Evolutionary conservation across 495 filamentous ascomycete species (phyloP), one percentile per base, ranked within the genome.

Genomic region (Penicillium subrubescens): DNA sequence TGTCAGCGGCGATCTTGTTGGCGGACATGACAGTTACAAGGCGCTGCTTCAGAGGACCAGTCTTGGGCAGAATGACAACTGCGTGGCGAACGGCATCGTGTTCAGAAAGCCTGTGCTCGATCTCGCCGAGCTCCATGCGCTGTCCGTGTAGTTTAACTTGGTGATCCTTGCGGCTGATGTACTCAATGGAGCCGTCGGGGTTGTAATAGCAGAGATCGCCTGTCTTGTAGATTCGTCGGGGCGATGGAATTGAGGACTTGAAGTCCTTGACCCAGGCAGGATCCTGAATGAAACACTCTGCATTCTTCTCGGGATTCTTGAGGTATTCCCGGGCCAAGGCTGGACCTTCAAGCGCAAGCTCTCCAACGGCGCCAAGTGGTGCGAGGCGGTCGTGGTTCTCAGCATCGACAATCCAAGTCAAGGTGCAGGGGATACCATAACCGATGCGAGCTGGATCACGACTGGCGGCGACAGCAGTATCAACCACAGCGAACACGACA

Each of bases 81-180:
- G 76, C 80, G 62, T 83, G 82, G n/a, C 79, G 75, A 19, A 82
- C 64, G 8, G 57, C 71, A 10, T 62, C 11, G 57, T 77, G 68
- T 21, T 73, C 72, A 44, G 71, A 65, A 5, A 83, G 67, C 33
- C 79, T 74, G 71, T 77, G 73, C 33, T 82, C 80, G 25, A 81
- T 81, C 51, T 82, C 80, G 19, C 82, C 84, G 8, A 90, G 75
- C 66, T 91, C 89, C 70, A 91, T 86, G 15, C 89, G 80, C 62
- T 90, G 88, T 6, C 89, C 89, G n/a, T 85, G 81, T 0, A 91
- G 71, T 67, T 91, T 91, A 27, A 89, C 85, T 67, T 90, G 87
- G 55, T 86, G 81, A 59, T 91, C 89, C 58, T 87, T 86, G 6
- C 89, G 83, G 34, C 87, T 87, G 15, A 90, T 71, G 62, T 77